Percentiles rank a stretch among this genome's conserved stretches.
These are phyloP conservation scores for Paecilomyces dactylethromorphus DNA, from an alignment of 2,329 filamentous ascomycete genomes.

Conservation along the genomic window DNA sequence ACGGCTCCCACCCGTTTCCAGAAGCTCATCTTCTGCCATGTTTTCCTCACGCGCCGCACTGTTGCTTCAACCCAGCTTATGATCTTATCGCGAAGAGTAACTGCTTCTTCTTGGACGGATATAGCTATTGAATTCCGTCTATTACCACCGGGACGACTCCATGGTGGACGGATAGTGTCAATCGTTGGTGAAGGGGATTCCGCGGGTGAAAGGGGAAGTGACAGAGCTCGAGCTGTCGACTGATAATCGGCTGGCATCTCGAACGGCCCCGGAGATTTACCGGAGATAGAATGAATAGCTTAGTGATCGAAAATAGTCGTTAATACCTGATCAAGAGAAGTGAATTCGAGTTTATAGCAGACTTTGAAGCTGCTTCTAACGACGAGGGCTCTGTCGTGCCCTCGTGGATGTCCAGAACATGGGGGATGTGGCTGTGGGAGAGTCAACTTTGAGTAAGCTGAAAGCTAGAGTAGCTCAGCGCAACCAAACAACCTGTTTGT, in stretches of 20 bases:
- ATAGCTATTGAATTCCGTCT: slow-evolving; percentile 34
- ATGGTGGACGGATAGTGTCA: slow-evolving; percentile 41
- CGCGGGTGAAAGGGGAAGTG: slow-evolving; percentile 42
- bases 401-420: not conserved
- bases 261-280: not conserved
- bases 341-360: not conserved
- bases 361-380: not conserved
- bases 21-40: slow-evolving; percentile 37
- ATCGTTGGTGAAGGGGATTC: slow-evolving; percentile 40
- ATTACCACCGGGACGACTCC: slow-evolving; percentile 42
- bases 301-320: not conserved
- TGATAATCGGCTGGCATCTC: slow-evolving; percentile 45
- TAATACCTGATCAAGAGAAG: not conserved
- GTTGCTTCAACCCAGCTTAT: slow-evolving; percentile 30
- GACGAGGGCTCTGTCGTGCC: not conserved
- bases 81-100: slow-evolving; percentile 30
- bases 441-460: not conserved
- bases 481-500: not conserved
- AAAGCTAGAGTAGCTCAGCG: not conserved
- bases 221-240: slow-evolving; percentile 47
- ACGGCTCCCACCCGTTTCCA: slow-evolving; percentile 57
- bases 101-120: slow-evolving; percentile 22
- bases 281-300: not conserved
- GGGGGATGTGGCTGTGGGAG: not conserved
- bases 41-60: slow-evolving; percentile 23